Base-by-base conservation (phyloP, 495 filamentous ascomycete species). In the Aspergillus avenaceus region DNA sequence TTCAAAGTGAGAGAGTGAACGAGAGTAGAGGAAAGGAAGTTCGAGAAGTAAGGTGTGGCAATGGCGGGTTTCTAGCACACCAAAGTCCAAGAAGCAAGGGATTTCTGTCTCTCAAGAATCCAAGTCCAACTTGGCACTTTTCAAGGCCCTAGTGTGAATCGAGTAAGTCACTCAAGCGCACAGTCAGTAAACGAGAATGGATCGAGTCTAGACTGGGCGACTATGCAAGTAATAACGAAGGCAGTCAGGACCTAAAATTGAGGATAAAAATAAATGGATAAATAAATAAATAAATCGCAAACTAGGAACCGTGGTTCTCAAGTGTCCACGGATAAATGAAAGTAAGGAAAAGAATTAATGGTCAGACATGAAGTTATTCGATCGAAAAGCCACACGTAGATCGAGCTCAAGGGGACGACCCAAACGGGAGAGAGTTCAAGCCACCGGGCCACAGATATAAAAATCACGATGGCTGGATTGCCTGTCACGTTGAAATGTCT, bases 81-180 rank as follows among this genome's bases (percentile, higher is more conserved):
- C 22, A n/a, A 29, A 28, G 5, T 14, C 46, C 21, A 13, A 41
- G 51, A 53, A 53, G 51, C 51, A 53, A 53, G 51, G 51, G 50
- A 48, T 22, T 37, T 34, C 29, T 25, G 27, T 18, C 45, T 41
- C 16, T 34, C 51, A 43, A 28, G 26, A 44, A 36, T 37, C 26
- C 42, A 24, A 21, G 21, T 53, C 32, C 38, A 34, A 46, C 27
- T 31, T 40, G 26, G 26, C 23, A 8, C n/a, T 44, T 28, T 19
- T 19, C 24, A 38, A 8, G 47, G 19, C 18, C 36, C 36, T 31
- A 27, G 25, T 38, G 21, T 38, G 28, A 25, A 48, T 18, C 19
- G 18, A 29, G 23, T 25, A 41, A 49, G 36, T 46, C 43, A 29
- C 34, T 18, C 16, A 38, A 9, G 16, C 16, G 34, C 34, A 38